Conservation (phyloP, 2,329 filamentous ascomycete species). For the Cladosporium velox region DNA sequence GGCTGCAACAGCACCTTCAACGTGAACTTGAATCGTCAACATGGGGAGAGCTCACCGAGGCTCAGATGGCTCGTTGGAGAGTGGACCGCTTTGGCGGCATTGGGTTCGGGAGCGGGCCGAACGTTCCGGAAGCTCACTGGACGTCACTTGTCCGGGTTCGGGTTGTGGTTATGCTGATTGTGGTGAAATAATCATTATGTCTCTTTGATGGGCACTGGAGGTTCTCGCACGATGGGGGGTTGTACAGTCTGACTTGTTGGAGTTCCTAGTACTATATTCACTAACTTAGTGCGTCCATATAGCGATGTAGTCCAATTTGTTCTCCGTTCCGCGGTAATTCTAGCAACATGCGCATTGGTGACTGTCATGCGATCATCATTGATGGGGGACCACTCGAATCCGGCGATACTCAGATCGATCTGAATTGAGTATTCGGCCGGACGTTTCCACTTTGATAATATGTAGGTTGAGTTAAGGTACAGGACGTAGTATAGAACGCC, state of each 20-base stretch:
- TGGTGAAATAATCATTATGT: neutral
- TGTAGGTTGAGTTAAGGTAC: neutral
- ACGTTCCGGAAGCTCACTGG: neutral
- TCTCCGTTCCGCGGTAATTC: no score
- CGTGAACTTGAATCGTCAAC: neutral
- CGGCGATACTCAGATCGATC: no score
- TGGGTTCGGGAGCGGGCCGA: neutral
- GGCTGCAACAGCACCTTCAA: neutral
- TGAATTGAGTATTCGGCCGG: neutral
- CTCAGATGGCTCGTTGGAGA: neutral
- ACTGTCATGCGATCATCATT: neutral
- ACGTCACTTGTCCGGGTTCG: neutral
- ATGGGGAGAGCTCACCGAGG: constrained; percentile 1
- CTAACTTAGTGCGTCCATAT: neutral
- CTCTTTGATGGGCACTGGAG: neutral
- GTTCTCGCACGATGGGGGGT: neutral
- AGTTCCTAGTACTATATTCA: no score
- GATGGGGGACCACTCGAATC: no score
- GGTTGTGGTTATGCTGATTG: neutral
- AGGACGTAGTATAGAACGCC: neutral
- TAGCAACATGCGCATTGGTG: neutral
- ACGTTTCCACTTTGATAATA: no score
- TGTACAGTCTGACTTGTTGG: neutral
- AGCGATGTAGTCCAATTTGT: neutral
- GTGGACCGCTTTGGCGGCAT: neutral